Evolutionary conservation across 1,139 yeast genomes (phyloP).

Genomic region (Lodderomyces margitis): DNA sequence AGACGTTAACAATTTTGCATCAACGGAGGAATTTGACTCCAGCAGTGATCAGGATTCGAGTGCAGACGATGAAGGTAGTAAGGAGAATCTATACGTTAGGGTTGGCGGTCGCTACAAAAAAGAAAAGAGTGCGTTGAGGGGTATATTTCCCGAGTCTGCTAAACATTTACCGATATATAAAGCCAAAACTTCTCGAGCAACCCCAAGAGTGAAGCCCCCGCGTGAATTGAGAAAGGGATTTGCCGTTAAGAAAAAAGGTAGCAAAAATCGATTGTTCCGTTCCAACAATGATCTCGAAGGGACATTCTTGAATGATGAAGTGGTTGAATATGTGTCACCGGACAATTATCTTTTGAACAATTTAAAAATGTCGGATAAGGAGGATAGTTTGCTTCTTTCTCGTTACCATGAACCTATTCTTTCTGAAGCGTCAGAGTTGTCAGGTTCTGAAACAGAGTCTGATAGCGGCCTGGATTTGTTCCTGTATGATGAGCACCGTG

Average conservation of each 20-base stretch:
- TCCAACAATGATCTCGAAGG: background rate
- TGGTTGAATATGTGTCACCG: background rate
- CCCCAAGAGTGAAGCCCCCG: conserved; percentile 4
- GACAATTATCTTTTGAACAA: background rate
- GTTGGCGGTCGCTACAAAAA: conserved; percentile 35
- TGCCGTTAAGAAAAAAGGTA: conserved; percentile 28
- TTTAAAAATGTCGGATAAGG: too few relatives aligned
- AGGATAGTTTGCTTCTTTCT: too few relatives aligned
- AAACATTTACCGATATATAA: conserved; percentile 29
- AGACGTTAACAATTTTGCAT: background rate
- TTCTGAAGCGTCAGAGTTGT: conserved; percentile 5
- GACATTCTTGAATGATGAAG: background rate
- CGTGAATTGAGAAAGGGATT: conserved; percentile 33
- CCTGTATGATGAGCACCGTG: background rate
- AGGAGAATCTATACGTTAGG: conserved; percentile 22
- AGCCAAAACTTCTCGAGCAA: conserved; percentile 9
- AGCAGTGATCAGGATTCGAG: background rate
- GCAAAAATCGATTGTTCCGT: conserved; percentile 7
- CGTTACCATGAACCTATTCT: too few relatives aligned
- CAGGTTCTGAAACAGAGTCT: conserved; percentile 4
- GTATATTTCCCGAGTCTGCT: conserved; percentile 43
- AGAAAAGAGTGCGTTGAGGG: conserved; percentile 30
- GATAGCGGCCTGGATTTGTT: conserved; percentile 10
- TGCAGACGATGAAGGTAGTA: conserved; percentile 9
- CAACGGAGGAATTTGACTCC: background rate